These are phyloP conservation scores for Metschnikowia continentalis DNA, from an alignment of 805 yeast species.

Conservation along the genomic window DNA sequence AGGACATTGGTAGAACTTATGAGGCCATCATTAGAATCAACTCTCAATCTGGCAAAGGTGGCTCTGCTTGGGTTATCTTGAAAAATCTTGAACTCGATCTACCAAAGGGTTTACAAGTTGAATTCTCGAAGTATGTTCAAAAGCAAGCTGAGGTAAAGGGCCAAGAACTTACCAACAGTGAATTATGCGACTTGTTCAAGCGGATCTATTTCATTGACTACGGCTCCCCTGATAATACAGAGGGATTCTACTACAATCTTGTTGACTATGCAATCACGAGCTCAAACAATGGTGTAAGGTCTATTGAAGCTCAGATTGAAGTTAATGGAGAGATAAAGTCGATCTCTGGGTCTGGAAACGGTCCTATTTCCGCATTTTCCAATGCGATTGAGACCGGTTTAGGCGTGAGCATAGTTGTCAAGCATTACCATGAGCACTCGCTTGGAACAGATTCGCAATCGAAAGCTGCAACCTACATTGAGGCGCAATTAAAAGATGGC, in stretches of 20 bases:
- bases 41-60: constrained; percentile 87
- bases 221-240: constrained; percentile 21
- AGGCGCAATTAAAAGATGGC: constrained; percentile 18
- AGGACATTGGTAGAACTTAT: constrained; percentile 82
- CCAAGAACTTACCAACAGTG: constrained; percentile 62
- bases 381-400: constrained; percentile 38
- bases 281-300: constrained; percentile 33
- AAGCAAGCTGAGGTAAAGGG: constrained; percentile 64
- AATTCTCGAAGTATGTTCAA: constrained; percentile 70
- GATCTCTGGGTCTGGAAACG: constrained; percentile 68
- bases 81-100: constrained; percentile 72
- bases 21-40: constrained; percentile 89
- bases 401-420: constrained; percentile 52
- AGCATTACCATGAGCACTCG: constrained; percentile 75
- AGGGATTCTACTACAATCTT: constrained; percentile 30
- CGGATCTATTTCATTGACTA: constrained; percentile 47
- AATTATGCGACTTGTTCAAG: constrained; percentile 63
- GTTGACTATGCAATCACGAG: constrained; percentile 46
- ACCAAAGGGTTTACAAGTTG: constrained; percentile 77
- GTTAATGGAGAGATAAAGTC: constrained; percentile 27
- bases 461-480: constrained; percentile 73
- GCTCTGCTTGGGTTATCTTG: constrained; percentile 83
- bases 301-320: constrained; percentile 47
- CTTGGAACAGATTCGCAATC: constrained; percentile 68
- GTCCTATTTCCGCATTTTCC: constrained; percentile 74